Conservation (phyloP, 2,329 filamentous ascomycete species). For the Alternaria gansuensis region DNA sequence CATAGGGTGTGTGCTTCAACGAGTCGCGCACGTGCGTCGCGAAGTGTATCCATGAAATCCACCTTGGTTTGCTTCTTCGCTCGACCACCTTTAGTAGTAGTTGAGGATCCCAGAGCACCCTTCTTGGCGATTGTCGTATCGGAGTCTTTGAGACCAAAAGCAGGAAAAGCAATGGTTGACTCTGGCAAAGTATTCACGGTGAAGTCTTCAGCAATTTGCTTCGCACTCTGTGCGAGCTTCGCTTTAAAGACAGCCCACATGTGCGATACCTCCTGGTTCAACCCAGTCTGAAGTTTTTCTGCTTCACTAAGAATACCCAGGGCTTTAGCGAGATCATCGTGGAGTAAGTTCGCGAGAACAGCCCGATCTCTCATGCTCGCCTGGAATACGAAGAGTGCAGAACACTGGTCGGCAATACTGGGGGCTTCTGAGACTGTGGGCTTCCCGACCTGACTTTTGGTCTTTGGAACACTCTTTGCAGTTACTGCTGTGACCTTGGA, state of each 20-base stretch:
- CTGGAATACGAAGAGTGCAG: slow-evolving; percentile 55
- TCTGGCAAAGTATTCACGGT: slow-evolving; percentile 91
- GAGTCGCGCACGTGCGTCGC: slow-evolving; percentile 71
- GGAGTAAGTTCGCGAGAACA: slow-evolving; percentile 54
- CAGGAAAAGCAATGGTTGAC: slow-evolving; percentile 87
- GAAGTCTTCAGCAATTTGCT: slow-evolving; percentile 78
- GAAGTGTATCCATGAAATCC: slow-evolving; percentile 67
- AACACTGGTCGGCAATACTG: slow-evolving; percentile 48
- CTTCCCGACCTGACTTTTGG: slow-evolving; percentile 22
- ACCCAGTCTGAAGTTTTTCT: slow-evolving; percentile 39
- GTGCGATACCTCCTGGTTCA: slow-evolving; percentile 60
- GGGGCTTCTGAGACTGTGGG: slow-evolving; percentile 13
- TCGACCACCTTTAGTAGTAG: slow-evolving; percentile 29
- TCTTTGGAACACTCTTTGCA: slow-evolving; percentile 28
- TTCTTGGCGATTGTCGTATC: slow-evolving; percentile 33
- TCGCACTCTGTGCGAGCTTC: slow-evolving; percentile 72
- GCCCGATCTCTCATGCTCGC: slow-evolving; percentile 62
- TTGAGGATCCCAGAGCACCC: slow-evolving; percentile 14
- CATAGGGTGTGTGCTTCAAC: slow-evolving; percentile 67
- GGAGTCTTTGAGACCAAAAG: slow-evolving; percentile 59
- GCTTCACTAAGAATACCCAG: slow-evolving; percentile 39
- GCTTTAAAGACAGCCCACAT: slow-evolving; percentile 71
- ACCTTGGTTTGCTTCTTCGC: slow-evolving; percentile 37
- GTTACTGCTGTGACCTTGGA: slow-evolving; percentile 26
- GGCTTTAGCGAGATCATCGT: slow-evolving; percentile 45